These are phyloP conservation scores for Chytriomyces sp. DNA, from an alignment of 192 early-diverging fungal genomes.

Conservation along the genomic window DNA sequence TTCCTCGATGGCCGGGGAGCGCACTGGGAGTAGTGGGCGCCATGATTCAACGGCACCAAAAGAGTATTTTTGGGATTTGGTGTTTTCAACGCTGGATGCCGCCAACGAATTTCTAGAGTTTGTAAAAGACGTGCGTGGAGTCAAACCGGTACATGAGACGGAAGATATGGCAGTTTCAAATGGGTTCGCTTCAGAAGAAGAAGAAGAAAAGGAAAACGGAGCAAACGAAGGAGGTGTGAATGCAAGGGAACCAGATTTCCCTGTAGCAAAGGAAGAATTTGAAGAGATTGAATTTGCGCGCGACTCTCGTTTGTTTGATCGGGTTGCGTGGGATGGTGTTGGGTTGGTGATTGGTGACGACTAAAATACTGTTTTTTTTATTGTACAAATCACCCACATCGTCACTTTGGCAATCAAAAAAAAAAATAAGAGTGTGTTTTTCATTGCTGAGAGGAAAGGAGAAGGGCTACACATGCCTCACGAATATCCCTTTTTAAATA, in stretches of 20 bases:
- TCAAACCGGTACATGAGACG: conserved; percentile 35
- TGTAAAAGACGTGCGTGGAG: conserved; percentile 41
- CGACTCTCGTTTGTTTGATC: conserved; percentile 23
- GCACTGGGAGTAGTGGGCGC: background rate
- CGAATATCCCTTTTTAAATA: too few species aligned
- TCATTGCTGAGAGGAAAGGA: too few species aligned
- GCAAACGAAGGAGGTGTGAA: background rate
- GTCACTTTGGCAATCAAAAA: too few species aligned
- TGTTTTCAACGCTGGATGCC: conserved; percentile 49
- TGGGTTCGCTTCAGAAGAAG: background rate
- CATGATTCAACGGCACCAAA: conserved; percentile 18
- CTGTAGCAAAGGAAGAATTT: background rate
- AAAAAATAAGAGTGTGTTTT: too few species aligned
- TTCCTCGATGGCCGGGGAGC: background rate
- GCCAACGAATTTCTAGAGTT: conserved; percentile 55
- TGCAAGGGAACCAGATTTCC: background rate
- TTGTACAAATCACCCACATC: too few species aligned
- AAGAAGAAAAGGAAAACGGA: background rate
- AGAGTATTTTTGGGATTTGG: conserved; percentile 55
- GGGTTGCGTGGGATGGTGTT: conserved; percentile 31
- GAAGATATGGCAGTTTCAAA: conserved; percentile 26
- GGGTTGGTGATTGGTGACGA: conserved; percentile 35
- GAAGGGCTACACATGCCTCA: too few species aligned
- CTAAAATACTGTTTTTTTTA: background rate
- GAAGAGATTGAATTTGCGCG: conserved; percentile 11